Conservation (phyloP, 176 grass and related monocot genomes). For the Triticum urartu region DNA sequence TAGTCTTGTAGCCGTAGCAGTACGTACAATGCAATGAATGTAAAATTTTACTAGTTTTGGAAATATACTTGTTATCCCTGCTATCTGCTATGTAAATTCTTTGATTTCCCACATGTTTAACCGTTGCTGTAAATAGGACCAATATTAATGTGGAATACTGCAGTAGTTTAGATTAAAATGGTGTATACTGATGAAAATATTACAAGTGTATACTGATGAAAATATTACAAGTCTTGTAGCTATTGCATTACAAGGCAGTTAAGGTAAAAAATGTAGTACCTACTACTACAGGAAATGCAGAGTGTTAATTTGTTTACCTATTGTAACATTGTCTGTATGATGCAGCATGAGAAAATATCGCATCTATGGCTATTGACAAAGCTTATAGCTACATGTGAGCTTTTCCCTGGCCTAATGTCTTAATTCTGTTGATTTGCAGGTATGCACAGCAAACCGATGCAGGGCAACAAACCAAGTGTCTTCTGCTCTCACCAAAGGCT, state of each 20-base stretch:
- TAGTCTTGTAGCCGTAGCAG: background rate
- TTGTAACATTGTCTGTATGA: background rate
- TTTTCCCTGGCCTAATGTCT: background rate
- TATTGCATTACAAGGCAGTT: background rate
- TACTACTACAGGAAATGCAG: background rate
- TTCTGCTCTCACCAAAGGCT: conserved; percentile 79
- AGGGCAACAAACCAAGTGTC: conserved; percentile 79
- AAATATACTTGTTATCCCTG: too few relatives aligned
- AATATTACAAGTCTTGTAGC: background rate
- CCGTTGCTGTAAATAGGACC: too few relatives aligned
- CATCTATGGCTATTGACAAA: background rate
- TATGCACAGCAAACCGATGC: conserved; percentile 86
- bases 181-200: too few relatives aligned
- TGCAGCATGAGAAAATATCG: background rate
- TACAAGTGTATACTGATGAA: too few relatives aligned
- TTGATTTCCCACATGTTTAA: too few relatives aligned
- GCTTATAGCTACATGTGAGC: background rate
- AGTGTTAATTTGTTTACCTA: background rate
- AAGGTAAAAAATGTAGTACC: background rate
- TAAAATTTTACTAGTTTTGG: too few relatives aligned
- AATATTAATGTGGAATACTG: too few relatives aligned
- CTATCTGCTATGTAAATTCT: too few relatives aligned
- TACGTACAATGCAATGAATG: background rate
- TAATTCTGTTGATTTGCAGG: conserved; percentile 36
- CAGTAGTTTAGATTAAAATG: too few relatives aligned